A percentile compares a stretch with the other conserved stretches of the same genome.
Conservation (phyloP, 2,329 filamentous ascomycete species). For the Alternaria sp. region DNA sequence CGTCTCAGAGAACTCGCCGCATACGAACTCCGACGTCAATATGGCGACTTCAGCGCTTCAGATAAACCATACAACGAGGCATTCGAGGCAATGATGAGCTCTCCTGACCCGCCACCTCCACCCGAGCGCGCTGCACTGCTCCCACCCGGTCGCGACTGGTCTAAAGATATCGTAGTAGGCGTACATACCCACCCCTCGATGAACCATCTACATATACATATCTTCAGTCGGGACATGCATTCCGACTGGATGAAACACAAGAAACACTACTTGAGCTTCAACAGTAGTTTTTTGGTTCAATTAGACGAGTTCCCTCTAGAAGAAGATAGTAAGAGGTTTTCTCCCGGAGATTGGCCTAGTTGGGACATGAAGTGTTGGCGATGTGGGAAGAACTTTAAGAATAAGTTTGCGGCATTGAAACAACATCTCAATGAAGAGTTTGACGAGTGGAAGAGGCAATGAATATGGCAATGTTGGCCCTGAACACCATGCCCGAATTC, state of each 20-base stretch:
- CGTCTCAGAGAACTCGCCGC: slow-evolving; percentile 71
- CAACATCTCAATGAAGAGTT: slow-evolving; percentile 78
- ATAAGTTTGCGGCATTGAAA: slow-evolving; percentile 76
- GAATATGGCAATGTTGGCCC: not conserved
- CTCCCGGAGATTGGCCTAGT: slow-evolving; percentile 67
- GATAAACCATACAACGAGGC: slow-evolving; percentile 71
- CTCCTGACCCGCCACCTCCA: slow-evolving; percentile 33
- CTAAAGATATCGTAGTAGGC: slow-evolving; percentile 74
- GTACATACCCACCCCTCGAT: slow-evolving; percentile 90
- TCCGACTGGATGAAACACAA: slow-evolving; percentile 75
- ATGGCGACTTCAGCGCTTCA: slow-evolving; percentile 67
- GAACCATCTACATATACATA: slow-evolving; percentile 89
- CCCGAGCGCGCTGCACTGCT: slow-evolving; percentile 48
- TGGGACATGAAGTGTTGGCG: slow-evolving; percentile 82
- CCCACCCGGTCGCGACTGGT: slow-evolving; percentile 80
- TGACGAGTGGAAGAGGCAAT: slow-evolving; percentile 69
- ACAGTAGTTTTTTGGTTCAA: slow-evolving; percentile 80
- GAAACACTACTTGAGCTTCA: slow-evolving; percentile 94
- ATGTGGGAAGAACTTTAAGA: slow-evolving; percentile 76
- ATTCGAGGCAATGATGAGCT: slow-evolving; percentile 55
- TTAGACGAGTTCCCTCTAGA: slow-evolving; percentile 81
- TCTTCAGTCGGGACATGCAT: slow-evolving; percentile 80
- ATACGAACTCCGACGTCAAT: slow-evolving; percentile 73
- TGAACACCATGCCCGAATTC: not conserved
- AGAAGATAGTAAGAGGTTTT: slow-evolving; percentile 67